Evolutionary conservation across 2,329 filamentous ascomycete genomes (phyloP).

Genomic region (Chaetomium sp.): DNA sequence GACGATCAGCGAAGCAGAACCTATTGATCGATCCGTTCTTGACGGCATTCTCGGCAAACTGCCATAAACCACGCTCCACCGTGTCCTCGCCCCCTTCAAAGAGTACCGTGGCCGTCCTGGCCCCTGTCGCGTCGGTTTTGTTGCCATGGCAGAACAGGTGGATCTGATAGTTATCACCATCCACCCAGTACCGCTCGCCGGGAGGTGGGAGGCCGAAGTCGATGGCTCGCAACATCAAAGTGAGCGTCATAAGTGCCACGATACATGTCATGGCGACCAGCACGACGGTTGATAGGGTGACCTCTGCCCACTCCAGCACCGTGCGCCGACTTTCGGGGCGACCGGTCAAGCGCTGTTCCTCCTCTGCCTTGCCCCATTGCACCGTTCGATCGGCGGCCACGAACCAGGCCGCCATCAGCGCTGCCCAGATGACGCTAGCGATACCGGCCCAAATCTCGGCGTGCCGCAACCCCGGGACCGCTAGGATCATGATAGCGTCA

Average conservation of each 20-base stretch:
- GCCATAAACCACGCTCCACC: constrained; percentile 76
- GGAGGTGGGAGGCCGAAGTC: constrained; percentile 74
- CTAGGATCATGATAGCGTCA: constrained; percentile 76
- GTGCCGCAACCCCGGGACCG: constrained; percentile 71
- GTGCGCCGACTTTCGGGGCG: constrained; percentile 83
- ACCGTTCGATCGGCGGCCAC: constrained; percentile 80
- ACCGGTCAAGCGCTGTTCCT: constrained; percentile 90
- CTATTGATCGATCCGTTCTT: constrained; percentile 79
- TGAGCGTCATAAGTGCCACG: constrained; percentile 74
- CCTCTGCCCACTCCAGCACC: constrained; percentile 79
- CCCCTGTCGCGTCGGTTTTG: constrained; percentile 56
- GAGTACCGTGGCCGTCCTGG: constrained; percentile 73
- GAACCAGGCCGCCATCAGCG: constrained; percentile 77
- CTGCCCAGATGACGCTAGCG: constrained; percentile 78
- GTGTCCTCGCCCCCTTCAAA: constrained; percentile 82
- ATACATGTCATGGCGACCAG: constrained; percentile 69
- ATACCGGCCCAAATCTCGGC: constrained; percentile 95
- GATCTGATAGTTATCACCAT: constrained; percentile 80
- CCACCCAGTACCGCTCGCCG: constrained; percentile 77
- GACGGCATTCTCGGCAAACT: constrained; percentile 74
- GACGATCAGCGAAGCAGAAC: constrained; percentile 95
- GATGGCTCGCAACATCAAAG: constrained; percentile 75
- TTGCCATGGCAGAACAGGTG: constrained; percentile 87
- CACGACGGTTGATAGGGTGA: constrained; percentile 72
- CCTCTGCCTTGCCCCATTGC: constrained; percentile 85